Evolutionary conservation across 148 eudicot species (phyloP).

Genomic region (Silene uniflora): DNA sequence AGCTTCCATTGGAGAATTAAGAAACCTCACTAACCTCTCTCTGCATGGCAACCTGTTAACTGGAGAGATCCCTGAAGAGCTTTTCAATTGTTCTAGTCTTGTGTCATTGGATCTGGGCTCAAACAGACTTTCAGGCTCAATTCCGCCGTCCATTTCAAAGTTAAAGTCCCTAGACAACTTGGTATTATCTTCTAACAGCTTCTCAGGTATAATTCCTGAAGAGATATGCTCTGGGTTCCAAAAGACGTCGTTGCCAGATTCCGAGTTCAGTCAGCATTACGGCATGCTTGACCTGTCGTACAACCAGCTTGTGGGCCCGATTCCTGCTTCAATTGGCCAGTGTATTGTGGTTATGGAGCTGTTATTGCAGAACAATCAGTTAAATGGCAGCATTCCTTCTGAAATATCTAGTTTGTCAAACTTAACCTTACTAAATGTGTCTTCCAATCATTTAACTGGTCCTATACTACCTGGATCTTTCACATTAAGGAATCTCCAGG

Average conservation of each 20-base stretch:
- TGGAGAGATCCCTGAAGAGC: conserved; percentile 64
- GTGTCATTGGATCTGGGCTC: conserved; percentile 80
- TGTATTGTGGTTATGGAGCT: conserved; percentile 60
- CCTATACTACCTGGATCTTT: conserved; percentile 38
- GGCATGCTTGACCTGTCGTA: conserved; percentile 91
- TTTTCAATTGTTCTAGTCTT: conserved; percentile 59
- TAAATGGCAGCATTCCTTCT: conserved; percentile 75
- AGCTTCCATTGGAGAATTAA: conserved; percentile 52
- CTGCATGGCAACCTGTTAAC: conserved; percentile 65
- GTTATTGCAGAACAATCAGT: conserved; percentile 55
- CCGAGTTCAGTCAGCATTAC: conserved; percentile 80
- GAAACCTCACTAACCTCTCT: conserved; percentile 81
- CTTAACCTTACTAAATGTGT: conserved; percentile 62
- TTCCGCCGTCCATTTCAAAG: conserved; percentile 59
- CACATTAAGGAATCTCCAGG: conserved; percentile 68
- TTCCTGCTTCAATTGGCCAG: conserved; percentile 58
- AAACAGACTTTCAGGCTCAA: conserved; percentile 56
- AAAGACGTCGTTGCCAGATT: conserved; percentile 69
- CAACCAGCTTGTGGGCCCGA: conserved; percentile 63
- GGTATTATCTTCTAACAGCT: conserved; percentile 57
- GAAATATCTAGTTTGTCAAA: conserved; percentile 50
- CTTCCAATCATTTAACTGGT: conserved; percentile 64
- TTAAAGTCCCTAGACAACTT: conserved; percentile 70
- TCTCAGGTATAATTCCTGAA: conserved; percentile 74
- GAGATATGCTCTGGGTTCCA: conserved; percentile 88